These are phyloP conservation scores for Saccharomycopsis javanensis DNA, from an alignment of 805 yeast species.

Conservation along the genomic window DNA sequence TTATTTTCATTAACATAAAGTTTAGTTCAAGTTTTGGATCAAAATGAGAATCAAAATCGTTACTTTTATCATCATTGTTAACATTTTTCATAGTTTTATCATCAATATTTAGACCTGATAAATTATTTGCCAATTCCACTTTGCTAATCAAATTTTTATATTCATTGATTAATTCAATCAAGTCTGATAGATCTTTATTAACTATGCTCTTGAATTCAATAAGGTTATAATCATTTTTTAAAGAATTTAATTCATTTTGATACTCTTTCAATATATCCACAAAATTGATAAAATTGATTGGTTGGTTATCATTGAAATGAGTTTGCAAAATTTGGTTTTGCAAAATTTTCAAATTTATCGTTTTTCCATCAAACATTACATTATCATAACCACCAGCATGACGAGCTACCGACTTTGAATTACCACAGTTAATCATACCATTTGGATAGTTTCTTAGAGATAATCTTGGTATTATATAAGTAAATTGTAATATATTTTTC, in stretches of 20 bases:
- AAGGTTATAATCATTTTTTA: neutral
- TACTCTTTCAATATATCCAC: neutral
- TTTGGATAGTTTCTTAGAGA: slow-evolving; percentile 35
- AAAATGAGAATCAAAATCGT: neutral
- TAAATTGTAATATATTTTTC: slow-evolving; percentile 62
- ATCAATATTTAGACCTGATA: neutral
- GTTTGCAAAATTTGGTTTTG: neutral
- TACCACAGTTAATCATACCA: slow-evolving; percentile 6
- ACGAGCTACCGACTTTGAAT: neutral
- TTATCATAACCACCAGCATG: neutral
- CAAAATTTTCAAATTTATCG: neutral
- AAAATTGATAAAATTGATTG: neutral
- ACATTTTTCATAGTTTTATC: neutral
- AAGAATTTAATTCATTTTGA: neutral
- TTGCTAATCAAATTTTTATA: neutral
- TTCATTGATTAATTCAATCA: neutral
- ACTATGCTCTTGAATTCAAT: neutral
- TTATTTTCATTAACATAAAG: slow-evolving; percentile 4
- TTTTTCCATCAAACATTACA: neutral
- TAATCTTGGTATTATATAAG: slow-evolving; percentile 65
- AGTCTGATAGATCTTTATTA: neutral
- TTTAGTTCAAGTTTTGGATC: slow-evolving; percentile 3
- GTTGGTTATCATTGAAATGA: neutral
- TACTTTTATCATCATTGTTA: neutral
- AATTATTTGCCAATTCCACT: neutral